Evolutionary conservation across 768 basidiomycete species (phyloP).

Genomic region (Sarcomyxa edulis): DNA sequence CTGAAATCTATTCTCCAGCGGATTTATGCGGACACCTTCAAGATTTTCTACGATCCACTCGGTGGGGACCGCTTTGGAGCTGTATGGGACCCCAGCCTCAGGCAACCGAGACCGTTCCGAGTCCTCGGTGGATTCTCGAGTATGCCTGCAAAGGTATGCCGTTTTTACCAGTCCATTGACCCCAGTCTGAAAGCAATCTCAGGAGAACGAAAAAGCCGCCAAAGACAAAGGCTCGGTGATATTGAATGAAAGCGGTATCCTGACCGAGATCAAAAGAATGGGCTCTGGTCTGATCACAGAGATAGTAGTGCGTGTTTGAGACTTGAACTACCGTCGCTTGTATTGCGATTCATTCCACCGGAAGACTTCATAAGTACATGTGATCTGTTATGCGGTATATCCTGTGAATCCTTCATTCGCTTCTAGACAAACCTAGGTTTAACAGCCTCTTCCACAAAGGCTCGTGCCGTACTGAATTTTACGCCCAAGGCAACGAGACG

Average conservation of each 20-base stretch:
- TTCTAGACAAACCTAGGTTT: too few species aligned
- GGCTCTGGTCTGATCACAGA: constrained; percentile 63
- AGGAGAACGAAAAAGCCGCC: constrained; percentile 34
- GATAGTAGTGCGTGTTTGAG: constrained; percentile 26
- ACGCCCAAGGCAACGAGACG: too few species aligned
- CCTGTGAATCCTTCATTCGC: too few species aligned
- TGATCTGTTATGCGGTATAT: too few species aligned
- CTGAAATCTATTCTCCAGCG: constrained; percentile 51
- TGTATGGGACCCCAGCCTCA: constrained; percentile 80
- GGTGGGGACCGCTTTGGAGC: constrained; percentile 79
- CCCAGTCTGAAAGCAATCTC: not conserved
- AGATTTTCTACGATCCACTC: constrained; percentile 78
- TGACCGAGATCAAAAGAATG: constrained; percentile 73
- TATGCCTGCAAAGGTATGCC: constrained; percentile 43
- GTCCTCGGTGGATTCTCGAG: constrained; percentile 81
- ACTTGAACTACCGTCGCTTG: not conserved
- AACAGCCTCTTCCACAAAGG: too few species aligned
- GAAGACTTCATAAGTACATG: too few species aligned
- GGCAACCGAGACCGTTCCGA: constrained; percentile 61
- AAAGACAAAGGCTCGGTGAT: constrained; percentile 58
- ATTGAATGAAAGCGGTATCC: constrained; percentile 61
- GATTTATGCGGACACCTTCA: constrained; percentile 68
- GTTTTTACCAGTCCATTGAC: not conserved
- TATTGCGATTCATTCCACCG: too few species aligned
- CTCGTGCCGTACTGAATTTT: too few species aligned